Base-by-base conservation (phyloP, 2,329 filamentous ascomycete species). In the Botrytis pseudocinerea region DNA sequence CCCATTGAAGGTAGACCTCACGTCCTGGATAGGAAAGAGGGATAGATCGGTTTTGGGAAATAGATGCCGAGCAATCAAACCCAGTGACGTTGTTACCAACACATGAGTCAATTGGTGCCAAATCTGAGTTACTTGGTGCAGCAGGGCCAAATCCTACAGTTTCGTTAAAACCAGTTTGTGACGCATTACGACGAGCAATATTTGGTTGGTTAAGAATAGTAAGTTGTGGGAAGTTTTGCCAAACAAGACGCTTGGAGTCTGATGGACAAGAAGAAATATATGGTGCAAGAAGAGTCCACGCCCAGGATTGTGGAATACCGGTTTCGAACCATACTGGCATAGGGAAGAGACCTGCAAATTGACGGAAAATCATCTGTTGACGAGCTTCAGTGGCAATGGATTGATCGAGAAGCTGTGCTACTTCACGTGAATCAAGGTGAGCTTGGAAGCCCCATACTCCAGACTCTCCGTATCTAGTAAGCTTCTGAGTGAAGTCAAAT, bases 271-370 rank as follows among this genome's bases (percentile, higher is more conserved):
- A 91, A 51, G 88, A 90, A 81, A 97, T 95, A 82, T 94, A 94
- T 0, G 93, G 93, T 0, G 93, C 93, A 7, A 96, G 85, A 35
- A 93, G 86, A 0, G 93, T 92, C 93, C 93, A 97, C 0, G 90
- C 89, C 93, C 93, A 97, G 0, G 91, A 93, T 81, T 97, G 93
- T 0, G 93, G 93, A 38, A 95, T 90, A 57, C 92, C 92, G 9
- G 89, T 86, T 78, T 93, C 90, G 80, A 95, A 94, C 92, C 92
- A 96, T 16, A 92, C 91, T 0, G 93, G 92, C 91, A 93, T 93
- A 35, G 93, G 91, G 82, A 93, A 92, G 10, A 93, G 87, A 25
- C 93, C 93, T 48, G 89, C 86, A 80, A 96, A 93, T 80, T 96
- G 93, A 32, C 93, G 90, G 86, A 96, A 96, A 76, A 93, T 90